Conservation (phyloP, 2,329 filamentous ascomycete genomes). For the Botryosphaeria dothidea region DNA sequence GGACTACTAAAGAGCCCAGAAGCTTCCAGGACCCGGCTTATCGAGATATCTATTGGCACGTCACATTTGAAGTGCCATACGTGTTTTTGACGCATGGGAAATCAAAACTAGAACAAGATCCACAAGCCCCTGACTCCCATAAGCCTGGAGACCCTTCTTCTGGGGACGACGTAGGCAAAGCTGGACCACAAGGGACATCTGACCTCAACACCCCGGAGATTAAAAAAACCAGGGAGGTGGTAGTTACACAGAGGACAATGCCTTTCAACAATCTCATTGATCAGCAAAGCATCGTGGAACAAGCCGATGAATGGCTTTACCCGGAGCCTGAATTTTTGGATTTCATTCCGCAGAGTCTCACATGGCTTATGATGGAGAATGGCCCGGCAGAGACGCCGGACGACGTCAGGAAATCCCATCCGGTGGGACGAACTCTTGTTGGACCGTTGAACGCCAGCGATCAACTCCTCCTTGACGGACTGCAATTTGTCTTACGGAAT, state of each 20-base stretch:
- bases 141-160: not conserved
- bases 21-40: not conserved
- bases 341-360: too few relatives aligned
- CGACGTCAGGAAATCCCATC: too few relatives aligned
- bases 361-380: too few relatives aligned
- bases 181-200: not conserved
- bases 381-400: too few relatives aligned
- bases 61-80: conserved; percentile 18
- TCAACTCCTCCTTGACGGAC: too few relatives aligned
- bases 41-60: conserved; percentile 2
- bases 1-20: not conserved
- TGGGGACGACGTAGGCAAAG: not conserved
- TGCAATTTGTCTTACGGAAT: too few relatives aligned
- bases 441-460: too few relatives aligned
- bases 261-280: not conserved
- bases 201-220: not conserved
- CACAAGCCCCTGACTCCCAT: not conserved
- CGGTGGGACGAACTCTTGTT: too few relatives aligned
- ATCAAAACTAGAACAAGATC: not conserved
- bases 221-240: not conserved
- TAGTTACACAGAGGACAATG: not conserved
- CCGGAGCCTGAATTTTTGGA: not conserved
- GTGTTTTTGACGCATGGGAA: conserved; percentile 2
- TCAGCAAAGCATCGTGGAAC: not conserved
- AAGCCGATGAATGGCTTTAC: not conserved